Evolutionary conservation across 75 land plant genomes (phyloP), one percentile per base, ranked within the genome.

Genomic region (Cryptomeria japonica): DNA sequence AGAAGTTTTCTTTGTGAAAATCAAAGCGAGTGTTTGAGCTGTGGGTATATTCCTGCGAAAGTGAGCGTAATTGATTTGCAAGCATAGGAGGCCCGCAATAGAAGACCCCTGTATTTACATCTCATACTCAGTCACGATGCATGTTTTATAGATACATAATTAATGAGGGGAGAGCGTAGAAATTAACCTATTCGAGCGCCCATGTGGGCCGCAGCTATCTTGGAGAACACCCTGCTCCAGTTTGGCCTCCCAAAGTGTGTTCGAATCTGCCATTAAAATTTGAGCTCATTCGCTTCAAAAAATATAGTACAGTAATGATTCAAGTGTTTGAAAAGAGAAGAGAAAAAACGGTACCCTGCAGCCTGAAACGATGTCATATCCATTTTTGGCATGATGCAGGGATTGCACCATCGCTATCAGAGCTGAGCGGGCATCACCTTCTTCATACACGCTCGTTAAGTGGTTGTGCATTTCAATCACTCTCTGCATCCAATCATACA

Each of bases 391-490:
- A 87, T 94, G 95, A 78, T 96, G 96, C 3, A 96, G 89, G 22
- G 95, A 90, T 87, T 96, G 98, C 79, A 96, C 90, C 98, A 95
- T 94, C 22, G 90, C 91, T 25, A 96, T 96, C 22, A 96, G 92
- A 1, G 96, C 94, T 25, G 98, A 96, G 41, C 97, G 84, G 22
- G 96, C 98, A 88, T 96, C 98, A 2, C 96, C 98, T 88, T 96
- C 97, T 91, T 94, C 98, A 77, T 96, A 95, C 86, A 96, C 98
- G 87, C 98, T 95, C 1, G 96, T 95, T 73, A 96, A 89, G 88
- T 51, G 42, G 42, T 83, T 83, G 84, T 83, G 84, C 84, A 83
- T 83, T 8, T 83, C 84, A 44, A 83, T 83, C 14, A 83, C 84
- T 42, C 32, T 83, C 84, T 83, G 51, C 46, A 44, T 1, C 1